A percentile compares a stretch with the other conserved stretches of the same genome.
Conservation (phyloP, 208 protist genomes). For the Tritrichomonas foetus region DNA sequence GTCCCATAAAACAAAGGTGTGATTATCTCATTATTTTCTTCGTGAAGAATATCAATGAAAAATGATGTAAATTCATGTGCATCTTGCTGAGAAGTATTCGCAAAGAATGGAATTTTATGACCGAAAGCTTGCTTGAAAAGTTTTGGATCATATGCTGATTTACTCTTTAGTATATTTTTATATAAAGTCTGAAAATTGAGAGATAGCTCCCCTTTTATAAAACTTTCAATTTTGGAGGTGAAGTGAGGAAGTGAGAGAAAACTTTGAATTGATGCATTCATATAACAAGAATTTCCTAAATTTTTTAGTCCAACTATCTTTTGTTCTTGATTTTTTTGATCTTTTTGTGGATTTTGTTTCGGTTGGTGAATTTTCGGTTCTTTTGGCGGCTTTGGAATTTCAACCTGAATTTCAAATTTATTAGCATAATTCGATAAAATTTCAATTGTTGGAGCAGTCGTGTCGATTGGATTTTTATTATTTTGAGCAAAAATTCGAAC, state of each 20-base stretch:
- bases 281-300: constrained; percentile 12
- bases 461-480: background rate
- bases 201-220: background rate
- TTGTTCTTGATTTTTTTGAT: background rate
- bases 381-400: background rate
- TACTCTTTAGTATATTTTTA: background rate
- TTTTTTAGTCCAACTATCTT: background rate
- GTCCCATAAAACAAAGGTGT: background rate
- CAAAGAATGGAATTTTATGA: background rate
- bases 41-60: background rate
- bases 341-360: background rate
- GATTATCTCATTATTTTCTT: background rate
- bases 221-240: background rate
- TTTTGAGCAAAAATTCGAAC: background rate
- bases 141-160: background rate
- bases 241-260: background rate
- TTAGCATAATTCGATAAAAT: too few relatives aligned
- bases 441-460: background rate
- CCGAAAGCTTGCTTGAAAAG: background rate
- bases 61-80: background rate
- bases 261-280: constrained; percentile 29
- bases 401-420: background rate
- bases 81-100: background rate
- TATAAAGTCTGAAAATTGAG: background rate
- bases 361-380: background rate